phyloP scores from a whole-genome alignment of 306 rosid species.

The Medicago truncatula region MtrunA17r5.0-ANR NC_053042.1:382501-383000 shows the following conservation, averaged over 20 bases:
- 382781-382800: too few relatives aligned
- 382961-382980: too few relatives aligned
- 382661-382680: slow-evolving; percentile 1
- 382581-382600: slow-evolving; percentile 15
- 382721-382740: neutral
- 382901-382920: too few relatives aligned
- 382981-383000: too few relatives aligned
- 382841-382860: too few relatives aligned
- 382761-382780: too few relatives aligned
- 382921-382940: too few relatives aligned
- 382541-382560: neutral
- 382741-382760: neutral
- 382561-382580: slow-evolving; percentile 24
- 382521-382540: neutral
- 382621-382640: slow-evolving; percentile 23
- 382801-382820: too few relatives aligned
- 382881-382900: too few relatives aligned
- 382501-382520: slow-evolving; percentile 4
- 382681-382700: neutral
- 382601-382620: neutral
- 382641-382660: neutral
- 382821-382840: too few relatives aligned
- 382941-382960: too few relatives aligned
- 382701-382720: neutral
- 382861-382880: too few relatives aligned